phyloP scores from a whole-genome alignment of 1,284 basidiomycete species.

The Schizophyllum amplum region DNA sequence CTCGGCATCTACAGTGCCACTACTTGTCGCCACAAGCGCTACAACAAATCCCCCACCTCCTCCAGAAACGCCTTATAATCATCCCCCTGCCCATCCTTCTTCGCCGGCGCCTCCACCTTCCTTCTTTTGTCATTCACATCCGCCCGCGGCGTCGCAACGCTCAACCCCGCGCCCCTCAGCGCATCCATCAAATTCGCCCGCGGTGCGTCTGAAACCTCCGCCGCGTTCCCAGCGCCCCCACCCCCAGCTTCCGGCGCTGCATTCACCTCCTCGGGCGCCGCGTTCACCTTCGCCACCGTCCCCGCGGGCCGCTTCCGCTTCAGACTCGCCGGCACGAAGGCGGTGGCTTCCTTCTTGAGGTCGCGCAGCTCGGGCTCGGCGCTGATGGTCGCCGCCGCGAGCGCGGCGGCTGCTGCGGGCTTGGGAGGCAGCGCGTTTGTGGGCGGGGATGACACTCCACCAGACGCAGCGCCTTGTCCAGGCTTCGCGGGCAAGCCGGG shows the following conservation, averaged over 20 bases:
- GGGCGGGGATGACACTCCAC: conserved; percentile 29
- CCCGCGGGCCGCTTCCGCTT: conserved; percentile 45
- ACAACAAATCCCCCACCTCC: conserved; percentile 58
- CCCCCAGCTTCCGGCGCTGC: conserved; percentile 50
- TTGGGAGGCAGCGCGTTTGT: no score
- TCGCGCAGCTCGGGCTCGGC: conserved; percentile 84
- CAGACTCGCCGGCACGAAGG: conserved; percentile 72
- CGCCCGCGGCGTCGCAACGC: conserved; percentile 32
- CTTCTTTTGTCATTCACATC: conserved; percentile 23
- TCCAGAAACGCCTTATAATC: conserved; percentile 73
- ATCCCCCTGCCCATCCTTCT: conserved; percentile 39
- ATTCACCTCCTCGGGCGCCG: no score
- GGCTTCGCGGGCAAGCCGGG: conserved; percentile 21
- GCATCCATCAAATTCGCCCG: conserved; percentile 61
- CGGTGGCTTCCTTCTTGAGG: conserved; percentile 85
- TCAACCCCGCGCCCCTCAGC: conserved; percentile 39
- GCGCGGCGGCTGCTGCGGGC: conserved; percentile 20
- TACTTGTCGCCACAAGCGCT: no score
- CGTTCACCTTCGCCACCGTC: conserved; percentile 22
- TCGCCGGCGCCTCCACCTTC: conserved; percentile 18
- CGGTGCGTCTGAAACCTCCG: conserved; percentile 12
- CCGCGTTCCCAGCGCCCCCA: conserved; percentile 21
- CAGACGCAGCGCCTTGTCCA: conserved; percentile 12
- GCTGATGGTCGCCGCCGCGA: conserved; percentile 59
- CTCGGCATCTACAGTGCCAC: no score